phyloP scores from a whole-genome alignment of 371 early-diverging fungal species.

The Rhizopus delemar region DNA sequence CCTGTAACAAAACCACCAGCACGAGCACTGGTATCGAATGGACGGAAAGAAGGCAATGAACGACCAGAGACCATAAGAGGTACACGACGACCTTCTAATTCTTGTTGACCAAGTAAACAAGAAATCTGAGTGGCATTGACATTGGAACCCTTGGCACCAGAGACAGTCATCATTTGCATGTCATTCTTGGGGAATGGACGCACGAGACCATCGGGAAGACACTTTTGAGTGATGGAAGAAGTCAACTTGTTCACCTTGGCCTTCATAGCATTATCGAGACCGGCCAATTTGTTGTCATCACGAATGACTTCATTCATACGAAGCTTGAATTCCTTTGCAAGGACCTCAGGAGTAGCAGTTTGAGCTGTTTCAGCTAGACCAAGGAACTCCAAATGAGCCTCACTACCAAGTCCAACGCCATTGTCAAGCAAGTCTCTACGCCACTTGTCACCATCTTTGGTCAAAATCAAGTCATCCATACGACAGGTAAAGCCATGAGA shows the following conservation, averaged over 20 bases:
- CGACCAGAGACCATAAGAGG: conserved; percentile 98
- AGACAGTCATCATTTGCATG: conserved; percentile 98
- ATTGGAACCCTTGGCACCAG: conserved; percentile 98
- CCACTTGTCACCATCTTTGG: conserved; percentile 76
- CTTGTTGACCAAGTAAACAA: conserved; percentile 98
- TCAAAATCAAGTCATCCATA: conserved; percentile 98
- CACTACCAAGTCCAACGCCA: conserved; percentile 61
- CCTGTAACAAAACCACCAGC: conserved; percentile 98
- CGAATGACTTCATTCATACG: conserved; percentile 84
- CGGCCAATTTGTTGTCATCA: conserved; percentile 87
- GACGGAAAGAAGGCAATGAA: conserved; percentile 94
- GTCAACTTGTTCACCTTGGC: conserved; percentile 83
- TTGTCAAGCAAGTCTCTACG: conserved; percentile 68
- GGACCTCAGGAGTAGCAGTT: conserved; percentile 31
- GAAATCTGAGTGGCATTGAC: conserved; percentile 99
- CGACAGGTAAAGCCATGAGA: conserved; percentile 94
- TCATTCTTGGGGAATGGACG: conserved; percentile 94
- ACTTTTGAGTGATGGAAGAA: conserved; percentile 75
- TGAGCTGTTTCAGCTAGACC: conserved; percentile 61
- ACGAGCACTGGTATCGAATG: conserved; percentile 85
- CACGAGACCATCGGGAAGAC: conserved; percentile 84
- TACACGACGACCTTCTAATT: conserved; percentile 99
- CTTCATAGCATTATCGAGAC: conserved; percentile 91
- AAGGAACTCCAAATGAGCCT: conserved; percentile 74
- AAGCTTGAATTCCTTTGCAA: conserved; percentile 59